Evolutionary conservation across 495 filamentous ascomycete genomes (phyloP), one percentile per base, ranked within the genome.

Genomic region (Halenospora varia): DNA sequence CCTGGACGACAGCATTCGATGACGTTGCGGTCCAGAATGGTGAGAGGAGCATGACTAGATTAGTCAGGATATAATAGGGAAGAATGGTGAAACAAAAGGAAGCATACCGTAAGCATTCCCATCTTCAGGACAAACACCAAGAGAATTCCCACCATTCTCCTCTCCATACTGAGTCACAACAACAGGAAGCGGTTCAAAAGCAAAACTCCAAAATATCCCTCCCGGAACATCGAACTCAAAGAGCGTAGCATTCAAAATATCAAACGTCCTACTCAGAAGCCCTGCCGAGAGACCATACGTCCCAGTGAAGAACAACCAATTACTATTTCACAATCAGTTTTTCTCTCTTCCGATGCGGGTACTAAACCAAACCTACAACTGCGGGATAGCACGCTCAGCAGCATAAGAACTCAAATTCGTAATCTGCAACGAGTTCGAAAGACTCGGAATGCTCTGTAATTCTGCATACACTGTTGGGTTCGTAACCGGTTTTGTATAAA

Each of bases 391-490:
- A 10, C 2, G 13, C 15, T 24, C 53, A 26, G 11, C n/a, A 55
- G 53, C 9, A 17, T 25, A 22, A 10, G 41, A 44, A 20, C 19
- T 47, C 22, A 55, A 6, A 35, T 55, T 55, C 9, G 40, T 55
- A 2, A 55, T 17, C 8, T 6, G 8, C 42, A 17, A 4, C 4
- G 42, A 17, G 17, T n/a, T 46, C 15, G 17, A 8, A 46, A 48
- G 3, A 25, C 18, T 48, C 2, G 53, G 53, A 17, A 9, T 17
- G 19, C 4, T 20, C 4, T 17, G 17, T 4, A 54, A n/a, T 10
- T 48, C 41, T n/a, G 53, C 20, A 46, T 49, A 61, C 4, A 61
- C 52, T 4, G 58, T 45, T 9, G 66, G 66, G 48, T 66, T 64
- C n/a, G 22, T 45, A 10, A 62, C 56, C 1, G 62, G 59, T 22